Evolutionary conservation across 306 rosid genomes (phyloP).

Genomic region (Senna siamea): DNA sequence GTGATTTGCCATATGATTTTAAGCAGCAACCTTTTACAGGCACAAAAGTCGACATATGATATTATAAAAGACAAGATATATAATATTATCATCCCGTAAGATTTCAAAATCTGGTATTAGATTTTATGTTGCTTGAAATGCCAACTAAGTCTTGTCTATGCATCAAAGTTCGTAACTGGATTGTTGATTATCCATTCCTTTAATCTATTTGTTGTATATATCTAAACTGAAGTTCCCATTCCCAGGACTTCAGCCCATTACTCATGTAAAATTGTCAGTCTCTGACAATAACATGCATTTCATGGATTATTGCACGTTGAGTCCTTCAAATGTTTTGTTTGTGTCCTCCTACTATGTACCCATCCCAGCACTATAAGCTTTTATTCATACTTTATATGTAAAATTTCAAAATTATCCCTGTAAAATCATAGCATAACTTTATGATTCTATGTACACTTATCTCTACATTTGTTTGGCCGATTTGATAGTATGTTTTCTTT

Average conservation of each 20-base stretch:
- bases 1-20: no score
- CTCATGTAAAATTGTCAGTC: no score
- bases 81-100: neutral
- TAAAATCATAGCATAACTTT: neutral
- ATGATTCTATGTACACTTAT: neutral
- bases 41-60: no score
- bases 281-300: no score
- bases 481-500: conserved; percentile 7
- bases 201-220: neutral
- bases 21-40: no score
- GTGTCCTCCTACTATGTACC: no score
- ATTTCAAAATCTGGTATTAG: neutral
- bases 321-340: neutral
- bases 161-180: neutral
- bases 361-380: neutral
- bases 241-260: no score
- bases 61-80: neutral
- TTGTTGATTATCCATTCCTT: neutral
- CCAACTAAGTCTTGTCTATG: neutral
- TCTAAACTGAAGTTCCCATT: no score
- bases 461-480: neutral
- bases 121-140: neutral
- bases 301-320: no score
- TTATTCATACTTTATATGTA: neutral
- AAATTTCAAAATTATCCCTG: neutral